Percentiles rank a stretch among this genome's conserved stretches.
Evolutionary conservation across 129 eudicot species (phyloP).

Genomic region (Flaveria brownii): DNA sequence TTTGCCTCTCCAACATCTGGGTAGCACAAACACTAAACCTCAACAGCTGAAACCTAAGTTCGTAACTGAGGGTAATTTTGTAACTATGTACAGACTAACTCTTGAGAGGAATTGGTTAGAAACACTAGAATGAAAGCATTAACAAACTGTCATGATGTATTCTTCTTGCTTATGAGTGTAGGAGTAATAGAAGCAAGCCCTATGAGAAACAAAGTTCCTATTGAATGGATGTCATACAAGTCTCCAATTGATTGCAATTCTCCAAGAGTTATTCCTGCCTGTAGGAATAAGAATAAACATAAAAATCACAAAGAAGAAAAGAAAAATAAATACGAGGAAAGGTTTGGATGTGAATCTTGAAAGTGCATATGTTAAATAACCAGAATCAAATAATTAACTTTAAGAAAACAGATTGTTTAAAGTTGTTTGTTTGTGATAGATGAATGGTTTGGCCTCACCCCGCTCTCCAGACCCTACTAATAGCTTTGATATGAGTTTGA

Average conservation of each 20-base stretch:
- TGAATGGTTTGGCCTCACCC: no score
- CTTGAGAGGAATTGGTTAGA: constrained; percentile 6
- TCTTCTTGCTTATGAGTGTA: constrained; percentile 44
- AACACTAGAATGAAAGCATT: constrained; percentile 6
- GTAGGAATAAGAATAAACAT: neutral
- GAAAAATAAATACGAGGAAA: neutral
- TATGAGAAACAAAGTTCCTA: constrained; percentile 76
- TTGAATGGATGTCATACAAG: constrained; percentile 75
- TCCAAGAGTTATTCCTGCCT: constrained; percentile 97
- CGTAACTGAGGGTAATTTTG: constrained; percentile 11
- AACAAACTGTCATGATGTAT: constrained; percentile 29
- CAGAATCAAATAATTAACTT: neutral
- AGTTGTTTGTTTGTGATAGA: neutral
- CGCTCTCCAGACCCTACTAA: no score
- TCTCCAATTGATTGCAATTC: constrained; percentile 87
- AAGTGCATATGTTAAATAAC: neutral
- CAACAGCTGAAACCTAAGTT: constrained; percentile 22
- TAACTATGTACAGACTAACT: constrained; percentile 32
- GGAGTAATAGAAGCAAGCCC: constrained; percentile 76
- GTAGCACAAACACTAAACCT: constrained; percentile 1
- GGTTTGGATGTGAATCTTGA: neutral
- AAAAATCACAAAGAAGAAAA: neutral
- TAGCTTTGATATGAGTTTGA: no score
- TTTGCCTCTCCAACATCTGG: constrained; percentile 27
- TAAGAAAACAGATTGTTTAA: neutral